Evolutionary conservation across 2,329 filamentous ascomycete species (phyloP).

Genomic region (Lecanicillium sp.): DNA sequence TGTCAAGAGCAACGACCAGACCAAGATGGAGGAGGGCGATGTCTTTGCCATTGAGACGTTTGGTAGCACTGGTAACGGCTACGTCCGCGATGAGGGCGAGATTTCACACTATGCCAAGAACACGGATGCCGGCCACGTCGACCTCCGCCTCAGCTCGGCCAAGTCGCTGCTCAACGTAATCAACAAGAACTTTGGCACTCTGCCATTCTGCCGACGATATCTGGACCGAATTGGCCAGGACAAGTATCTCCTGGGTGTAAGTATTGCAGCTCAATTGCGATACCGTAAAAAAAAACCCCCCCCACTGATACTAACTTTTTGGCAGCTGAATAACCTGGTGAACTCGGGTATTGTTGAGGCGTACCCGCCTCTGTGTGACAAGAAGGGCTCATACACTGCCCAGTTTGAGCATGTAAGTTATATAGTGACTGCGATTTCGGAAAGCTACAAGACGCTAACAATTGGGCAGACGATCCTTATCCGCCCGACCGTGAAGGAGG

Average conservation of each 20-base stretch:
- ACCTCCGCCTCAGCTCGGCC: constrained; percentile 71
- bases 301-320: no score
- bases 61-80: constrained; percentile 84
- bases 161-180: constrained; percentile 82
- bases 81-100: constrained; percentile 82
- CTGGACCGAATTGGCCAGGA: constrained; percentile 89
- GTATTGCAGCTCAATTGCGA: no score
- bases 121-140: constrained; percentile 64
- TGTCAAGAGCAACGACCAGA: constrained; percentile 78
- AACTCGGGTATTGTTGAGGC: constrained; percentile 77
- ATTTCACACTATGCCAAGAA: constrained; percentile 80
- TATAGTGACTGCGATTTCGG: background rate
- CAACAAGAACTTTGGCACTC: constrained; percentile 91
- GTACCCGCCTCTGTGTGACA: constrained; percentile 82
- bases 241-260: constrained; percentile 83
- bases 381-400: constrained; percentile 91
- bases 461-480: constrained; percentile 61
- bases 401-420: constrained; percentile 85
- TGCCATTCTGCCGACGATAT: constrained; percentile 87
- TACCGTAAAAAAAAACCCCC: no score
- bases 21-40: constrained; percentile 97
- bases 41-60: constrained; percentile 96
- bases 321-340: constrained; percentile 77
- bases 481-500: constrained; percentile 75
- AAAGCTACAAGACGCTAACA: constrained; percentile 9